Conservation (phyloP, 1,139 yeast species). For the Zygoascus sp. region DNA sequence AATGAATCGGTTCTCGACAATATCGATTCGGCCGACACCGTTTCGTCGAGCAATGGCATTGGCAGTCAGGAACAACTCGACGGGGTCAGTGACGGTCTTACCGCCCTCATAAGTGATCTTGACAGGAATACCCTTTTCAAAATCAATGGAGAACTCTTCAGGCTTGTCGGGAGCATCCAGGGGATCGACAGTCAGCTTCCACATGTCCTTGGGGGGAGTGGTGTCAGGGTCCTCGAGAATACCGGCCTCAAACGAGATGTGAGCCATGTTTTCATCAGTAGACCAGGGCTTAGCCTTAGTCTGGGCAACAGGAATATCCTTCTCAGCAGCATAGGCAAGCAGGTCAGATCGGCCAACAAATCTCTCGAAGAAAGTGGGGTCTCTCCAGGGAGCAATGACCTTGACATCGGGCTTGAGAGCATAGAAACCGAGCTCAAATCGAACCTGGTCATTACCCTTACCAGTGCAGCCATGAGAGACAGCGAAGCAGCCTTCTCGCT, state of each 20-base stretch:
- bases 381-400: slow-evolving; percentile 99
- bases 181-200: slow-evolving; percentile 98
- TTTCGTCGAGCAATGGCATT: slow-evolving; percentile 96
- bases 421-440: slow-evolving; percentile 94
- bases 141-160: slow-evolving; percentile 78
- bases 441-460: slow-evolving; percentile 98
- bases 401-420: slow-evolving; percentile 95
- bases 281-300: slow-evolving; percentile 99
- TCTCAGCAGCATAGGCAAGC: slow-evolving; percentile 85
- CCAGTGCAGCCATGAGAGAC: slow-evolving; percentile 99
- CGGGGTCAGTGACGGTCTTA: slow-evolving; percentile 73
- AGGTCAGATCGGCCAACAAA: slow-evolving; percentile 97
- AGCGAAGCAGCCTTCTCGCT: slow-evolving; percentile 95
- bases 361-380: slow-evolving; percentile 88
- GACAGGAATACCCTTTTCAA: slow-evolving; percentile 81
- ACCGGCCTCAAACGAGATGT: slow-evolving; percentile 98
- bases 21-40: slow-evolving; percentile 98
- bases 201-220: slow-evolving; percentile 99
- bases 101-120: slow-evolving; percentile 64
- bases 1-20: slow-evolving; percentile 97
- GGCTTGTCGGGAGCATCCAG: slow-evolving; percentile 90
- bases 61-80: slow-evolving; percentile 87
- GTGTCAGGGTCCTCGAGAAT: slow-evolving; percentile 96
- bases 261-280: slow-evolving; percentile 98
- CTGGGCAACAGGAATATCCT: slow-evolving; percentile 91